Conservation (phyloP, 805 yeast genomes). For the Kodamaea fukazawae region DNA sequence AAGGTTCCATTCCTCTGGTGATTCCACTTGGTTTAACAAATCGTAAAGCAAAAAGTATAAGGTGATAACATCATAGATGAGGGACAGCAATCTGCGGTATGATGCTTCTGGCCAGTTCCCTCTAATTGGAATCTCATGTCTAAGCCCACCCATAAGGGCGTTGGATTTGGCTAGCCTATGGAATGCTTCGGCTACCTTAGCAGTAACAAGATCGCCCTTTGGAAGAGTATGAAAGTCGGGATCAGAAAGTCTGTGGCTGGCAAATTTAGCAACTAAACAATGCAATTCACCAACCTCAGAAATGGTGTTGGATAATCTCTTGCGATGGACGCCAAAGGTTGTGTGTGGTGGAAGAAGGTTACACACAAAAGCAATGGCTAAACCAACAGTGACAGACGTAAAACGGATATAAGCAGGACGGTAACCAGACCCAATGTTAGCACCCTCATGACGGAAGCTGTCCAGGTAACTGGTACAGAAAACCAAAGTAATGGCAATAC, state of each 20-base stretch:
- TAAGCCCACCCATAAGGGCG: slow-evolving; percentile 22
- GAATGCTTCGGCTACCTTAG: slow-evolving; percentile 20
- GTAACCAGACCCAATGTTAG: slow-evolving; percentile 29
- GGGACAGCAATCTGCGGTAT: slow-evolving; percentile 21
- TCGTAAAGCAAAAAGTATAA: slow-evolving; percentile 23
- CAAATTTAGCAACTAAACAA: slow-evolving; percentile 28
- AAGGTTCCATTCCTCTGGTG: slow-evolving; percentile 27
- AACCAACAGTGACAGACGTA: slow-evolving; percentile 28
- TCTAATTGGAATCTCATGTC: slow-evolving; percentile 27
- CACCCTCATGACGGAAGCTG: slow-evolving; percentile 14
- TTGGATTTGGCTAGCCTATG: slow-evolving; percentile 31
- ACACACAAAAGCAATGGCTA: slow-evolving; percentile 29
- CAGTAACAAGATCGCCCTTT: slow-evolving; percentile 22
- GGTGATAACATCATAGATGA: slow-evolving; percentile 25
- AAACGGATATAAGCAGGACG: slow-evolving; percentile 27
- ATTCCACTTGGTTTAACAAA: slow-evolving; percentile 25
- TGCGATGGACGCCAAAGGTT: slow-evolving; percentile 26
- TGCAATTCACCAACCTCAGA: slow-evolving; percentile 28
- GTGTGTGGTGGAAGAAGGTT: slow-evolving; percentile 31
- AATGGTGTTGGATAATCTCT: slow-evolving; percentile 20
- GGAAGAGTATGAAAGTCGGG: slow-evolving; percentile 17
- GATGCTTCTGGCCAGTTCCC: slow-evolving; percentile 33
- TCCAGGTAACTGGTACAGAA: slow-evolving; percentile 35
- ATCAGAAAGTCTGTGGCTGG: slow-evolving; percentile 19
- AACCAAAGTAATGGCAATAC: slow-evolving; percentile 28